phyloP scores from a whole-genome alignment of 441 rosid species.

The Corymbia calophylla region DNA sequence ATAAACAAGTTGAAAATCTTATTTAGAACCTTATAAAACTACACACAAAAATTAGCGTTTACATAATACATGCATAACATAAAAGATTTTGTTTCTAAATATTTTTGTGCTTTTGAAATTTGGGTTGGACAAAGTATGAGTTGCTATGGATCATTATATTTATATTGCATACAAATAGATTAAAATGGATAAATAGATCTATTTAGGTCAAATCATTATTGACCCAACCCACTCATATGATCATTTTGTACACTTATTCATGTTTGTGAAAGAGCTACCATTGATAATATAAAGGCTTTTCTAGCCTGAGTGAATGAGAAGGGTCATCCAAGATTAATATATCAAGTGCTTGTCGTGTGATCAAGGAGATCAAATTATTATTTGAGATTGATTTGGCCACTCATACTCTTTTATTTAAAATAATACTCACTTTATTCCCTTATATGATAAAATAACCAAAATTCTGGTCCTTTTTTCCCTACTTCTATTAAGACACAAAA shows the following conservation, averaged over 20 bases:
- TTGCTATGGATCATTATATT: fast-evolving
- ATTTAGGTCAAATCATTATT: too few species aligned
- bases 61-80: neutral
- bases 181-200: too few species aligned
- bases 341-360: fast-evolving
- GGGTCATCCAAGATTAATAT: neutral
- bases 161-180: too few species aligned
- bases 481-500: too few species aligned
- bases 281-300: too few species aligned
- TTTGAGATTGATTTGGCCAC: too few species aligned
- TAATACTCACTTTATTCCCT: too few species aligned
- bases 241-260: fast-evolving
- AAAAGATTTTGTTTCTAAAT: too few species aligned
- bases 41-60: too few species aligned
- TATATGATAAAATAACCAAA: too few species aligned
- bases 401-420: fast-evolving
- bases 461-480: fast-evolving
- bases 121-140: too few species aligned
- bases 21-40: neutral
- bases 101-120: too few species aligned
- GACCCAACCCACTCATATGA: neutral
- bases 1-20: neutral
- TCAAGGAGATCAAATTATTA: fast-evolving
- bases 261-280: neutral
- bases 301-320: fast-evolving